Evolutionary conservation across 805 yeast species (phyloP).

Genomic region (Saccharomycopsis javanensis): DNA sequence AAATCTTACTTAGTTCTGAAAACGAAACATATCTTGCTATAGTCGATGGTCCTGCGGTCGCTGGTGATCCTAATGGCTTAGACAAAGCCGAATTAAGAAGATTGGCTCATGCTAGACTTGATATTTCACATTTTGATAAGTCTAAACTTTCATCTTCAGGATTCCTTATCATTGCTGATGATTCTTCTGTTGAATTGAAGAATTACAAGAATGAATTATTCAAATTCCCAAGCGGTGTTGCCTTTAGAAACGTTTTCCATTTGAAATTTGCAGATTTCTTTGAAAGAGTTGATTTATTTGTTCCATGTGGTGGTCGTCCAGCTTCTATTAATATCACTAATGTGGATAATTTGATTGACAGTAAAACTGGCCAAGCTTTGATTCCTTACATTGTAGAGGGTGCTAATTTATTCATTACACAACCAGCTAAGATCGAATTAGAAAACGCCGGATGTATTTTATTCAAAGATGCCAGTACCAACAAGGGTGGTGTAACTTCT

Average conservation of each 20-base stretch:
- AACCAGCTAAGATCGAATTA: conserved; percentile 77
- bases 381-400: conserved; percentile 94
- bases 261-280: conserved; percentile 56
- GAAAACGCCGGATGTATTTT: conserved; percentile 82
- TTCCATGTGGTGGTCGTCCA: conserved; percentile 99
- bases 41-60: conserved; percentile 93
- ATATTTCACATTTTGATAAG: conserved; percentile 60
- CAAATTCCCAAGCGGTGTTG: conserved; percentile 69
- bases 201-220: conserved; percentile 36
- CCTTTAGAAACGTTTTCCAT: conserved; percentile 88
- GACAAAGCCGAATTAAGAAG: conserved; percentile 68
- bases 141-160: conserved; percentile 65
- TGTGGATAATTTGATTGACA: conserved; percentile 61
- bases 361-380: conserved; percentile 61
- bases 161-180: conserved; percentile 77
- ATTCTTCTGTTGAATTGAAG: conserved; percentile 68
- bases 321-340: conserved; percentile 86
- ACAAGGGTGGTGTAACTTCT: conserved; percentile 98
- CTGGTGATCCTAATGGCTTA: conserved; percentile 85
- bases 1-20: conserved; percentile 68
- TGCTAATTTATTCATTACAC: conserved; percentile 92
- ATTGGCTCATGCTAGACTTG: conserved; percentile 69
- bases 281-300: conserved; percentile 70
- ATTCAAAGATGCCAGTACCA: conserved; percentile 93
- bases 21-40: conserved; percentile 78